phyloP scores from a whole-genome alignment of 2,329 filamentous ascomycete species.

The Hymenoscyphus fructigenus region DNA sequence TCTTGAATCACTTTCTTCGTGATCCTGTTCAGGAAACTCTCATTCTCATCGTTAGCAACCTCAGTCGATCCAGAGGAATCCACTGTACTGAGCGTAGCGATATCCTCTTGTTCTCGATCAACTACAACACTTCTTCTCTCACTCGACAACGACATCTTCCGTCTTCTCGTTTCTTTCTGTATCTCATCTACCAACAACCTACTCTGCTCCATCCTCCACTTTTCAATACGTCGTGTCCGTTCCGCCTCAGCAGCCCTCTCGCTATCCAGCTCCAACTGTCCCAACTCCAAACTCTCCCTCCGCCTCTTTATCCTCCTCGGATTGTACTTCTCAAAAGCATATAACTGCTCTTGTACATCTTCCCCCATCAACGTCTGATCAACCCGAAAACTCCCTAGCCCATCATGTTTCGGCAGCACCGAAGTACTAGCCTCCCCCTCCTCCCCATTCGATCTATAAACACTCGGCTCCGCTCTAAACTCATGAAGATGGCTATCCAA shows the following conservation, averaged over 20 bases:
- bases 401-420: slow-evolving; percentile 88
- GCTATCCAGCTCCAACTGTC: slow-evolving; percentile 51
- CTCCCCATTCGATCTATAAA: slow-evolving; percentile 30
- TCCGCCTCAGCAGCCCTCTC: slow-evolving; percentile 65
- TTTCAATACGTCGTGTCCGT: slow-evolving; percentile 80
- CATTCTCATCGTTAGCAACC: slow-evolving; percentile 49
- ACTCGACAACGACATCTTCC: slow-evolving; percentile 61
- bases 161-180: slow-evolving; percentile 75
- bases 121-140: slow-evolving; percentile 36
- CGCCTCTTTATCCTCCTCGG: slow-evolving; percentile 61
- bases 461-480: slow-evolving; percentile 63
- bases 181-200: slow-evolving; percentile 83
- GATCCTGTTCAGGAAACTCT: slow-evolving; percentile 76
- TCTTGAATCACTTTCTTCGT: slow-evolving; percentile 86
- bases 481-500: slow-evolving; percentile 89
- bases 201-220: slow-evolving; percentile 91
- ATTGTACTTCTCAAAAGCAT: slow-evolving; percentile 85
- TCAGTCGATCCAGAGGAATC: slow-evolving; percentile 28
- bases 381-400: slow-evolving; percentile 79
- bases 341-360: slow-evolving; percentile 78
- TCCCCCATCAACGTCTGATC: slow-evolving; percentile 52
- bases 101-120: slow-evolving; percentile 35
- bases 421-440: slow-evolving; percentile 41
- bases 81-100: slow-evolving; percentile 33
- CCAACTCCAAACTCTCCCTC: slow-evolving; percentile 53